Conservation (phyloP, 176 grass and related monocot species). For the Paspalum vaginatum region DNA sequence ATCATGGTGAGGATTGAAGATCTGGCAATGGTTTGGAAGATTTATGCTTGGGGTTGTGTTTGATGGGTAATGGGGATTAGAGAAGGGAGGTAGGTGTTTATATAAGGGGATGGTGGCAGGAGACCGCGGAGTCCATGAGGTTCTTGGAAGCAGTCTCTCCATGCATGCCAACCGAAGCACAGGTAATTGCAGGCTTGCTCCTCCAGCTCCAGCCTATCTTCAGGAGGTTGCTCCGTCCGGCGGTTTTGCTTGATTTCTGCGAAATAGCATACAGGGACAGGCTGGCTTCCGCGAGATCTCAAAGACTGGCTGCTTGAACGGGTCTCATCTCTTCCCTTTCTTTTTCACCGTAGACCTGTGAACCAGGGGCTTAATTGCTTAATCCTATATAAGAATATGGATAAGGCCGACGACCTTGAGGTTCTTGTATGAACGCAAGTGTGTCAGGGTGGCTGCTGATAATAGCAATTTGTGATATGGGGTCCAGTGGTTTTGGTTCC, state of each 20-base stretch:
- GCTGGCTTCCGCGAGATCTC: not conserved
- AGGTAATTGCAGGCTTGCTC: slow-evolving; percentile 43
- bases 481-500: not conserved
- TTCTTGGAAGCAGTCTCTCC: slow-evolving; percentile 55
- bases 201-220: not conserved
- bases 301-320: slow-evolving; percentile 35
- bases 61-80: not conserved
- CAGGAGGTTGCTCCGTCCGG: slow-evolving; percentile 44
- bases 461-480: not conserved
- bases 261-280: slow-evolving; percentile 49
- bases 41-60: not conserved
- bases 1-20: not conserved
- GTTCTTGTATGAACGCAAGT: slow-evolving; percentile 1
- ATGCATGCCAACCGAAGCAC: slow-evolving; percentile 47
- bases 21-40: not conserved
- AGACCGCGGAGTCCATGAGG: slow-evolving; percentile 34
- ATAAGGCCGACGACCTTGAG: not conserved
- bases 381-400: not conserved
- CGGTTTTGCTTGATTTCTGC: slow-evolving; percentile 55
- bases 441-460: not conserved
- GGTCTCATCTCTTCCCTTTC: slow-evolving; percentile 16
- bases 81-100: slow-evolving; percentile 23
- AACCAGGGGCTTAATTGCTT: not conserved
- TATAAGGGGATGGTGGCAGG: slow-evolving; percentile 23
- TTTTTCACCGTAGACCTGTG: slow-evolving; percentile 26